phyloP scores from a whole-genome alignment of 148 eudicot species.

The Cornus suecica region DNA sequence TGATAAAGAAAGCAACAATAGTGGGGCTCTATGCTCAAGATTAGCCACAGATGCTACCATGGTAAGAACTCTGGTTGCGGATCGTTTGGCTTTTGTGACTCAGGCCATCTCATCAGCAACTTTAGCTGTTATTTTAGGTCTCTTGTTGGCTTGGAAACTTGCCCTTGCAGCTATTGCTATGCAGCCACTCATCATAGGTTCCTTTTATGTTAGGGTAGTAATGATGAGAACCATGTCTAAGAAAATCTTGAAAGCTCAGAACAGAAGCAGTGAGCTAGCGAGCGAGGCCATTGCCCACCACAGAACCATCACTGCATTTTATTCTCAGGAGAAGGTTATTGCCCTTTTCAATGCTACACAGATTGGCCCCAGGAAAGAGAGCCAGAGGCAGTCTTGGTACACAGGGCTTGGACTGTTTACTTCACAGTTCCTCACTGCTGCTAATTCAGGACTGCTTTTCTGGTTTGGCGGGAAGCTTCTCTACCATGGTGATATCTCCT shows the following conservation, averaged over 20 bases:
- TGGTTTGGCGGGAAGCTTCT: conserved; percentile 26
- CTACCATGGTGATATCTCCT: background rate
- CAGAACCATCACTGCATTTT: conserved; percentile 16
- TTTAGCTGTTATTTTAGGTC: background rate
- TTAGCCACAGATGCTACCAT: conserved; percentile 14
- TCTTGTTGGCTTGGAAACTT: conserved; percentile 21
- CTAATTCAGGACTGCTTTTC: conserved; percentile 8
- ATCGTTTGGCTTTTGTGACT: conserved; percentile 14
- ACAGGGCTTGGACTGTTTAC: conserved; percentile 13
- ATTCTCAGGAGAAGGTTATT: conserved; percentile 10
- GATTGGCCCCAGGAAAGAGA: conserved; percentile 15
- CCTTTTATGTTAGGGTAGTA: conserved; percentile 7
- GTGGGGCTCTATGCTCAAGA: conserved; percentile 22
- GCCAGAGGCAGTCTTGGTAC: conserved; percentile 17
- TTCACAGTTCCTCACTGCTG: conserved; percentile 6
- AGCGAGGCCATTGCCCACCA: conserved; percentile 21
- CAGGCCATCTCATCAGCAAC: conserved; percentile 3
- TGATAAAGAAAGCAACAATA: conserved; percentile 22
- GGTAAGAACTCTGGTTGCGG: conserved; percentile 15
- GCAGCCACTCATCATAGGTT: conserved; percentile 14
- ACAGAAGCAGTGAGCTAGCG: conserved; percentile 16
- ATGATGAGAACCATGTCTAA: conserved; percentile 19
- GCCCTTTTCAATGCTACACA: conserved; percentile 9
- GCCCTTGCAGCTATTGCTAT: conserved; percentile 8
- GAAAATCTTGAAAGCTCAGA: conserved; percentile 15